Conservation (phyloP, 768 basidiomycete species). For the Rhodotorula diobovata region DNA sequence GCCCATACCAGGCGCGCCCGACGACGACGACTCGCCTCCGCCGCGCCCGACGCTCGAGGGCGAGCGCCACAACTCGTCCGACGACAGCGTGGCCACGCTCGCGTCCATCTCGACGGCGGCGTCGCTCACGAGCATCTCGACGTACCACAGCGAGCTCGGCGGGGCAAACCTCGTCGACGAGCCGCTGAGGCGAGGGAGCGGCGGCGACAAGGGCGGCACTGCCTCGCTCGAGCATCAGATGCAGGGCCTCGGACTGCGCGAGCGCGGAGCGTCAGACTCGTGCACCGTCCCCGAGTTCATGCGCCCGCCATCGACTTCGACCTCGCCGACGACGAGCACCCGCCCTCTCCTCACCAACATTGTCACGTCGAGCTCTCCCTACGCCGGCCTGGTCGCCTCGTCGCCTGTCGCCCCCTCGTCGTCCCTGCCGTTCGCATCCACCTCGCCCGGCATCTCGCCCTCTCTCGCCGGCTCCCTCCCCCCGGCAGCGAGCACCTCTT, state of each 20-base stretch:
- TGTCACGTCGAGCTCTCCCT: not conserved
- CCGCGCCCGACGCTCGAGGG: not conserved
- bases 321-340: no score
- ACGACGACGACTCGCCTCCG: not conserved
- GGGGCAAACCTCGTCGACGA: not conserved
- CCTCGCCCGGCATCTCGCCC: not conserved
- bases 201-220: no score
- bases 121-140: not conserved
- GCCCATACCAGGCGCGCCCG: not conserved
- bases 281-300: not conserved
- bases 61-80: not conserved
- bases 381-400: not conserved
- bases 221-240: not conserved
- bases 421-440: not conserved
- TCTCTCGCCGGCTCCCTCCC: not conserved
- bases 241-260: not conserved
- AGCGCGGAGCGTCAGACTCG: not conserved
- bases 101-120: not conserved
- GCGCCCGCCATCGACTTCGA: no score
- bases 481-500: not conserved
- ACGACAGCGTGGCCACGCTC: not conserved
- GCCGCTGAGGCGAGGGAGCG: not conserved
- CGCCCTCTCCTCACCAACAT: not conserved
- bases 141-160: not conserved
- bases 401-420: not conserved